These are phyloP conservation scores for Trichoderma harzianum DNA, from an alignment of 2,329 filamentous ascomycete species.

Conservation along the genomic window DNA sequence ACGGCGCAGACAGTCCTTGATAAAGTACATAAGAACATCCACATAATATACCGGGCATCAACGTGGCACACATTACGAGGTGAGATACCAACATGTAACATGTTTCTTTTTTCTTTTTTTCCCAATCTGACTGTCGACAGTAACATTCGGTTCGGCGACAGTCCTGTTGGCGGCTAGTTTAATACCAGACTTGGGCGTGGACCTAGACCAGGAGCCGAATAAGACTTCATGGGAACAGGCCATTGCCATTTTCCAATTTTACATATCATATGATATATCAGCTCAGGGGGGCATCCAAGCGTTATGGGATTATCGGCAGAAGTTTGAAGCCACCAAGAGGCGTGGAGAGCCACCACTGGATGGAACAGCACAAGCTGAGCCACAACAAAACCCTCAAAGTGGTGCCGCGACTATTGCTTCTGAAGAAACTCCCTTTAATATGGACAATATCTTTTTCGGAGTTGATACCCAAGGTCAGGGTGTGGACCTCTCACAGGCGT, in stretches of 20 bases:
- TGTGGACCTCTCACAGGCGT: neutral
- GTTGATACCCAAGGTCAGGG: neutral
- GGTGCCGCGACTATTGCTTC: neutral
- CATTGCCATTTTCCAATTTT: slow-evolving; percentile 3
- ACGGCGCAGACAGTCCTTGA: neutral
- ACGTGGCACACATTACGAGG: slow-evolving; percentile 10
- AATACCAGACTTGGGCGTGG: neutral
- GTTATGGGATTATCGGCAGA: neutral
- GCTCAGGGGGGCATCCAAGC: slow-evolving; percentile 6
- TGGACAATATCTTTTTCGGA: neutral
- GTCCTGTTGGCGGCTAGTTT: neutral
- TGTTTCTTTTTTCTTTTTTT: fast-evolving
- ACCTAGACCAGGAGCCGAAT: slow-evolving; percentile 1
- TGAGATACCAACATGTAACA: neutral
- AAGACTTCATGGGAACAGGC: slow-evolving; percentile 9
- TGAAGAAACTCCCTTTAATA: neutral
- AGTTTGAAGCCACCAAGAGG: neutral
- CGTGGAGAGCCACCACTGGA: neutral
- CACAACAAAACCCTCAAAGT: neutral
- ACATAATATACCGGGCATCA: neutral
- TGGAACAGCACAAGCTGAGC: neutral
- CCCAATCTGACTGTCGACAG: neutral
- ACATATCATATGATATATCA: slow-evolving; percentile 1
- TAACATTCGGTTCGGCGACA: slow-evolving; percentile 5
- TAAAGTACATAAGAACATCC: neutral